These are phyloP conservation scores for Bruguiera gymnorhiza DNA, from an alignment of 345 rosid species.

Conservation along the genomic window DNA sequence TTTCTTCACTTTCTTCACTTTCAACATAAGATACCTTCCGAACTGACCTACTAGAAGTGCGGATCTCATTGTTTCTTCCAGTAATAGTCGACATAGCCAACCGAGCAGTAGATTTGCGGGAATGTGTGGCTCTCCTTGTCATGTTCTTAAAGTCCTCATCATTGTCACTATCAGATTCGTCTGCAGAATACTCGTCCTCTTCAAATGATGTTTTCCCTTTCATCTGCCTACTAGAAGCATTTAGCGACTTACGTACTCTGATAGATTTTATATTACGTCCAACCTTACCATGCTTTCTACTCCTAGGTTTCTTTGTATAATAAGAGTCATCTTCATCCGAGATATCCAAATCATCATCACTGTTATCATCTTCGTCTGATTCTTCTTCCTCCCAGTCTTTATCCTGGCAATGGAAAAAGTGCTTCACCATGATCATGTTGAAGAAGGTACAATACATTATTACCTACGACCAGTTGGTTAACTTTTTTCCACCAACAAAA, in stretches of 20 bases:
- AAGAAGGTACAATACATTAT: neutral
- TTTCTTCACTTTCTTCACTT: constrained; percentile 97
- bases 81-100: constrained; percentile 31
- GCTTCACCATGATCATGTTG: neutral
- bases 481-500: neutral
- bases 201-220: constrained; percentile 65
- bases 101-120: constrained; percentile 57
- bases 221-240: constrained; percentile 45
- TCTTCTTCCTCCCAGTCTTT: constrained; percentile 75
- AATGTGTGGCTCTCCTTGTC: constrained; percentile 57
- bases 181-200: constrained; percentile 65
- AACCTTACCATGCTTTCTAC: constrained; percentile 56
- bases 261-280: constrained; percentile 44
- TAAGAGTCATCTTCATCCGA: constrained; percentile 74
- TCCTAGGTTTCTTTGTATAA: constrained; percentile 55
- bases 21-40: constrained; percentile 98
- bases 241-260: constrained; percentile 46
- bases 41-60: constrained; percentile 82
- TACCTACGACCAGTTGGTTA: neutral
- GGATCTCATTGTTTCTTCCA: constrained; percentile 71
- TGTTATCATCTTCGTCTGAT: constrained; percentile 67
- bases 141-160: constrained; percentile 58
- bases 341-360: constrained; percentile 60
- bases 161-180: constrained; percentile 62
- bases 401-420: constrained; percentile 35